Percentiles rank a stretch among this genome's conserved stretches.
phyloP scores from a whole-genome alignment of 2,329 filamentous ascomycete genomes.

The Alternaria ventricosa region DNA sequence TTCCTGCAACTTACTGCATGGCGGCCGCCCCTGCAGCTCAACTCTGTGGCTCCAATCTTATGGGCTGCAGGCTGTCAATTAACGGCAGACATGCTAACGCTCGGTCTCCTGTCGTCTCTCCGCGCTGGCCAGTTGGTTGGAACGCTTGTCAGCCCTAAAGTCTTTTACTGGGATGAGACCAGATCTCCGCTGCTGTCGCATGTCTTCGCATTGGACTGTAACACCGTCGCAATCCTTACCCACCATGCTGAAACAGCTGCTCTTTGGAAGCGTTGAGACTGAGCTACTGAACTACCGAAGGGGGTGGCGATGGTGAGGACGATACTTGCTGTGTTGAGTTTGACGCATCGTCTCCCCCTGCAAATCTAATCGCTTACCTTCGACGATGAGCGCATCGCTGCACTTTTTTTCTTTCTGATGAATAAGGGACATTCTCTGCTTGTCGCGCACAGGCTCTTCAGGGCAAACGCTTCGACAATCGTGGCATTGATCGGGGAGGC shows the following conservation, averaged over 20 bases:
- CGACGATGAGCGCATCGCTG: conserved; percentile 15
- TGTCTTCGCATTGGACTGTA: conserved; percentile 22
- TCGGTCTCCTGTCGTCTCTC: conserved; percentile 33
- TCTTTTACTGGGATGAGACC: conserved; percentile 10
- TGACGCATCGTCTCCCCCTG: conserved; percentile 28
- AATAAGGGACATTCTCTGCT: conserved; percentile 5
- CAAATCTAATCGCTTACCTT: conserved; percentile 24
- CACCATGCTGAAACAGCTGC: conserved; percentile 30
- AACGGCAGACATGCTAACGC: conserved; percentile 22
- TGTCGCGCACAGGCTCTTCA: conserved; percentile 1
- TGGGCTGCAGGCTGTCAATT: conserved; percentile 30
- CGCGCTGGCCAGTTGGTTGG: conserved; percentile 36
- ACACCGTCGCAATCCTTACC: conserved; percentile 20
- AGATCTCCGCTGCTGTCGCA: conserved; percentile 14
- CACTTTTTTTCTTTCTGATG: conserved; percentile 3
- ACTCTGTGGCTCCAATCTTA: conserved; percentile 8
- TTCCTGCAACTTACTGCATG: background rate
- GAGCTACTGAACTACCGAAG: conserved; percentile 20
- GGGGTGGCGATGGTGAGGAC: conserved; percentile 24
- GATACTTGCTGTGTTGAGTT: conserved; percentile 21
- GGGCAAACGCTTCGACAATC: conserved; percentile 1
- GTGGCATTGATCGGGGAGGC: conserved; percentile 18
- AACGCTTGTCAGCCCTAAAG: conserved; percentile 18
- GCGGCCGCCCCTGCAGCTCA: background rate
- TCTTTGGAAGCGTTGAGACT: conserved; percentile 10